Evolutionary conservation across 306 rosid genomes (phyloP).

Genomic region (Boehmeria nivea): DNA sequence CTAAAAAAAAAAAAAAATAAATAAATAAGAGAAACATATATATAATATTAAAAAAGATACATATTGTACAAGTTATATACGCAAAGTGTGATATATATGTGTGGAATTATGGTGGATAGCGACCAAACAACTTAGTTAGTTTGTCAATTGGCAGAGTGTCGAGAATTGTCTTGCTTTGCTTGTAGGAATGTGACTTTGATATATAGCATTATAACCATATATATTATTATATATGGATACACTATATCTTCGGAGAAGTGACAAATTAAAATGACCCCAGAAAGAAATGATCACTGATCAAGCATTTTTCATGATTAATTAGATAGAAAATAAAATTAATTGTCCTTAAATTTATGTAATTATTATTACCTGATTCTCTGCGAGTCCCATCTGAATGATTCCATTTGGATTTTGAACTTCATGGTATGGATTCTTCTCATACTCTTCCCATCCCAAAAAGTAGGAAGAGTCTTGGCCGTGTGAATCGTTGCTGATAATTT

Average conservation of each 20-base stretch:
- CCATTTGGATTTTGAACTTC: constrained; percentile 54
- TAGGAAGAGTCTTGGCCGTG: constrained; percentile 84
- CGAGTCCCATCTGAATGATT: constrained; percentile 93
- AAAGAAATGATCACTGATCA: neutral
- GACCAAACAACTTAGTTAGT: constrained; percentile 2
- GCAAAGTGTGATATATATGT: neutral
- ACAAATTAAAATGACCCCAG: neutral
- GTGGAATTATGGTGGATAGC: neutral
- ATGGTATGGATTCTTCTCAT: constrained; percentile 73
- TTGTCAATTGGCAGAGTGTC: constrained; percentile 5
- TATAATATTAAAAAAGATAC: neutral
- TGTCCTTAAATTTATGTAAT: no score
- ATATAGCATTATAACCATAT: neutral
- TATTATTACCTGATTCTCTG: constrained; percentile 64
- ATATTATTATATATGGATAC: neutral
- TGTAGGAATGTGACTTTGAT: neutral
- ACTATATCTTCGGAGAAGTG: neutral
- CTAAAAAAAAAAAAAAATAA: constrained; percentile 29
- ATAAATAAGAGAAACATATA: constrained; percentile 1
- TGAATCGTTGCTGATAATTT: constrained; percentile 46
- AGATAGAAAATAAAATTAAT: no score
- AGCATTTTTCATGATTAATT: no score
- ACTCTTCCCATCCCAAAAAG: constrained; percentile 75
- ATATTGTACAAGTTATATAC: neutral
- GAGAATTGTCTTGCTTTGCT: constrained; percentile 1